These are phyloP conservation scores for Scedosporium boydii DNA, from an alignment of 2,329 filamentous ascomycete genomes.

Conservation along the genomic window DNA sequence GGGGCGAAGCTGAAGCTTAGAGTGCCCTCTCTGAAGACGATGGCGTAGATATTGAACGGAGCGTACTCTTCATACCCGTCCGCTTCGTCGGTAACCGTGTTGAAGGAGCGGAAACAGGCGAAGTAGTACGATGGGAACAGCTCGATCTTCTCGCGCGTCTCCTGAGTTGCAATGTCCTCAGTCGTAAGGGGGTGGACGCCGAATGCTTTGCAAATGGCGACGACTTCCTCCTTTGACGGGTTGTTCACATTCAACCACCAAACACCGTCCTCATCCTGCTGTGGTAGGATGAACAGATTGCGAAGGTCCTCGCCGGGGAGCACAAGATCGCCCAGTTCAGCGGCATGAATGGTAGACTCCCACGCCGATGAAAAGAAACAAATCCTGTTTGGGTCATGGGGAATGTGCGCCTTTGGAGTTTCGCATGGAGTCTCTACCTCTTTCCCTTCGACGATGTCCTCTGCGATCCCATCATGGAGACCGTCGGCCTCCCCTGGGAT, in stretches of 20 bases:
- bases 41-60: constrained; percentile 91
- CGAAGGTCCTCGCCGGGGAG: constrained; percentile 84
- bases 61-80: constrained; percentile 77
- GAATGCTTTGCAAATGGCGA: constrained; percentile 85
- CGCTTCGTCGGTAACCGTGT: constrained; percentile 59
- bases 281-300: constrained; percentile 67
- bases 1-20: constrained; percentile 88
- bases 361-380: constrained; percentile 95
- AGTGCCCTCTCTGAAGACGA: constrained; percentile 92
- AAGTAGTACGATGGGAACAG: constrained; percentile 98
- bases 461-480: constrained; percentile 30
- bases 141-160: constrained; percentile 96
- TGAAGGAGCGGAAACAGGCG: constrained; percentile 92
- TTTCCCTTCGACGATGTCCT: constrained; percentile 24
- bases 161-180: constrained; percentile 91
- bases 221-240: constrained; percentile 80
- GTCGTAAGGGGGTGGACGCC: constrained; percentile 91
- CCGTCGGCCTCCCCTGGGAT: constrained; percentile 48
- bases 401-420: constrained; percentile 17
- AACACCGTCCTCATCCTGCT: constrained; percentile 57
- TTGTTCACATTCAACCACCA: constrained; percentile 98
- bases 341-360: constrained; percentile 86
- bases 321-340: constrained; percentile 78
- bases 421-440: constrained; percentile 9
- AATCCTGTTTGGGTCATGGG: constrained; percentile 66